These are phyloP conservation scores for Grigorovia transvaalensis DNA, from an alignment of 805 yeast genomes.

Conservation along the genomic window DNA sequence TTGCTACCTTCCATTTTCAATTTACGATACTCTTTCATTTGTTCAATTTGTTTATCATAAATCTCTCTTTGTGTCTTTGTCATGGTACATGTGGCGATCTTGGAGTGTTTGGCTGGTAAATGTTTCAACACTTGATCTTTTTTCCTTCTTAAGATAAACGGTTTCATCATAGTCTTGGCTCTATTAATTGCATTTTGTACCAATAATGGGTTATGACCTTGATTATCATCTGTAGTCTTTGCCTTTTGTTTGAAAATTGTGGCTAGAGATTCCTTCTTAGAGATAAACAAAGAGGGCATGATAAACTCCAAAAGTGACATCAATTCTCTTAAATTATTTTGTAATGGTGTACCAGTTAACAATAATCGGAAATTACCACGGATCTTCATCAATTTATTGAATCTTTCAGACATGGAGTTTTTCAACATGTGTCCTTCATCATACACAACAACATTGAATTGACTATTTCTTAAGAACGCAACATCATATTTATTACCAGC, in stretches of 20 bases:
- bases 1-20: conserved; percentile 17
- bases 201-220: conserved; percentile 62
- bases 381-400: conserved; percentile 73
- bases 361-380: conserved; percentile 75
- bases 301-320: conserved; percentile 87
- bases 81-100: conserved; percentile 56
- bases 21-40: conserved; percentile 28
- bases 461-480: conserved; percentile 60
- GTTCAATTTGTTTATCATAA: conserved; percentile 49
- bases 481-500: conserved; percentile 78
- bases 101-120: conserved; percentile 66
- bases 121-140: conserved; percentile 88
- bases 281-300: conserved; percentile 70
- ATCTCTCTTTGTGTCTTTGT: conserved; percentile 42
- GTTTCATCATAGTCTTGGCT: conserved; percentile 97
- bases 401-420: conserved; percentile 80
- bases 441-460: conserved; percentile 80
- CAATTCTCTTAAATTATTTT: conserved; percentile 81
- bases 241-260: conserved; percentile 83
- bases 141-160: conserved; percentile 85
- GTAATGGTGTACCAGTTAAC: conserved; percentile 94
- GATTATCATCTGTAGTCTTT: conserved; percentile 46
- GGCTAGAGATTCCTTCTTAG: conserved; percentile 71
- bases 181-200: conserved; percentile 86
- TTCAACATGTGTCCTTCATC: conserved; percentile 98